Evolutionary conservation across 148 eudicot genomes (phyloP), one percentile per base, ranked within the genome.

Genomic region (Chenopodium album): DNA sequence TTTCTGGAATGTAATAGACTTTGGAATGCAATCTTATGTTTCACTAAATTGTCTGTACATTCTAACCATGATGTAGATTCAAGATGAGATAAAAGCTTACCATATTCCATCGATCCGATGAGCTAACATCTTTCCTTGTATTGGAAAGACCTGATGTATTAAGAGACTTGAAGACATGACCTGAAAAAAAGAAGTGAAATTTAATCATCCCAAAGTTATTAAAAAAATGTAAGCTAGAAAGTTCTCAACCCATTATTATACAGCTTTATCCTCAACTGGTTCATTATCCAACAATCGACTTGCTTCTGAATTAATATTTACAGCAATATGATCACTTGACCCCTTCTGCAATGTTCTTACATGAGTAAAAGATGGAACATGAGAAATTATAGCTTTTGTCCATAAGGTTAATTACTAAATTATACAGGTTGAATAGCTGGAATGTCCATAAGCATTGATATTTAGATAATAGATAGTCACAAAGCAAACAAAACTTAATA

Each of bases 61-160:
- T 54, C 16, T 54, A 54, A 12, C 16, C 4, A 54, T 54, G 60
- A 48, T 9, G 52, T 48, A 48, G 52, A 44, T 64, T 66, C 29
- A 32, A 56, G 16, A 23, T 23, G 50, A 37, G 47, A 81, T 7
- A 79, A 76, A 77, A 47, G 9, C 77, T 84, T 89, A 96, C 99
- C 99, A 96, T 59, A 94, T 83, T 85, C 98, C 98, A 82, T 96
- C 99, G 68, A 96, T 63, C 81, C 94, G 83, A 80, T 96, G 98
- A 10, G 99, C 98, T 65, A 92, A 50, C 80, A 88, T 80, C 92
- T 87, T 94, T 78, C 98, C 99, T 88, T 96, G 95, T 78, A 60
- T 80, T 32, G 99, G 99, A 83, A 17, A 96, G 88, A 76, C 99
- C 99, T 9, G 98, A 90, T 76, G 94, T 89, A 83, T 90, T 92